Evolutionary conservation across 305 asterid genomes (phyloP).

Genomic region (Solanum hybrid): DNA sequence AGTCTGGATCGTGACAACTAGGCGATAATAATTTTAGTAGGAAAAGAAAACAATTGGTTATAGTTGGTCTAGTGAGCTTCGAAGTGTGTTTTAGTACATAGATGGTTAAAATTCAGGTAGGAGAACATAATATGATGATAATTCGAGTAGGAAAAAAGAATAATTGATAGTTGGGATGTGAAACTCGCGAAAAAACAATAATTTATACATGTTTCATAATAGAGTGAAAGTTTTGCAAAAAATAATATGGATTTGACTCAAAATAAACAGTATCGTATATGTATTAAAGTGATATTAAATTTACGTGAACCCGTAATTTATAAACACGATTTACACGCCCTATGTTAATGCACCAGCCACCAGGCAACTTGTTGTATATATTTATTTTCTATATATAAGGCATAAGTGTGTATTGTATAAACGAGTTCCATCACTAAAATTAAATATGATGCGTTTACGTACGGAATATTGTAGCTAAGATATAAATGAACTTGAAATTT

Average conservation of each 20-base stretch:
- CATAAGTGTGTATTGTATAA: background rate
- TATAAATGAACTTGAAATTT: background rate
- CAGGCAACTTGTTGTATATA: background rate
- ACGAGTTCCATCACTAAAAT: background rate
- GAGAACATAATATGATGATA: background rate
- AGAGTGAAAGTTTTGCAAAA: background rate
- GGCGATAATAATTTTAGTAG: background rate
- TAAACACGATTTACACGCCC: background rate
- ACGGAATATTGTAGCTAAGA: background rate
- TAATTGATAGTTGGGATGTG: accelerated
- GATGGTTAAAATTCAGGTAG: background rate
- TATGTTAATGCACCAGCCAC: background rate
- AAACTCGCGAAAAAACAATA: background rate
- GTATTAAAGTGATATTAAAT: background rate
- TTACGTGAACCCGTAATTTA: background rate
- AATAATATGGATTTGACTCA: background rate
- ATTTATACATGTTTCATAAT: background rate
- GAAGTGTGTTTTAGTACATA: background rate
- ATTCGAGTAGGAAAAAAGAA: accelerated
- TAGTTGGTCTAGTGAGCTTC: background rate
- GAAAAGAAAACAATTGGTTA: background rate
- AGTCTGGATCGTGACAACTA: no score
- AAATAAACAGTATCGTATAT: no score
- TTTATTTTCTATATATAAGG: background rate
- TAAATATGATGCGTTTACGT: background rate